Conservation (phyloP, 1,284 basidiomycete genomes). For the Kalmanozyma brasiliensis region DNA sequence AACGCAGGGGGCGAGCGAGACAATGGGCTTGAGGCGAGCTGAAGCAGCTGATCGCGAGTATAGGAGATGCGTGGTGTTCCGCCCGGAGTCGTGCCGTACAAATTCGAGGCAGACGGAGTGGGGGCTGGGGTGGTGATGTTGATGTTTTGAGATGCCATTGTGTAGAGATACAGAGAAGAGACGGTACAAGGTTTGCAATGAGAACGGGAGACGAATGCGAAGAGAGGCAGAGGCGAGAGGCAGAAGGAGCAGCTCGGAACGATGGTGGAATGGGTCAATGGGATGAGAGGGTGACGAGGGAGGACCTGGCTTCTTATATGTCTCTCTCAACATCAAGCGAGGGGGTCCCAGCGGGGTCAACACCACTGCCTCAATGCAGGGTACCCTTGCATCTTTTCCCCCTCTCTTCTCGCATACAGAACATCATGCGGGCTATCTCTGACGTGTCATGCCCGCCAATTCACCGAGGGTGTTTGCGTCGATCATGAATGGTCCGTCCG, state of each 20-base stretch:
- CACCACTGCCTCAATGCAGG: too few species aligned
- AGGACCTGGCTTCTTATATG: too few species aligned
- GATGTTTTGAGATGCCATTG: slow-evolving; percentile 24
- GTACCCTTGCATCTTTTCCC: too few species aligned
- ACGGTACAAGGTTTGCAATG: too few species aligned
- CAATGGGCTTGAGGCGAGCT: slow-evolving; percentile 46
- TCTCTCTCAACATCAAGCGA: too few species aligned
- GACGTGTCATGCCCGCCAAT: slow-evolving; percentile 2
- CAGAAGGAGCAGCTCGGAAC: too few species aligned
- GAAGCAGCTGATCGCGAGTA: slow-evolving; percentile 54
- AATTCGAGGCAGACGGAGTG: background rate
- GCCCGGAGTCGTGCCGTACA: slow-evolving; percentile 54
- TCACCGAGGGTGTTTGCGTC: too few species aligned
- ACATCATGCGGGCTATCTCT: slow-evolving; percentile 5
- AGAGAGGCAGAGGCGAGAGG: too few species aligned
- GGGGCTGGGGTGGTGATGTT: slow-evolving; percentile 10
- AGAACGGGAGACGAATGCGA: background rate
- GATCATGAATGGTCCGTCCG: too few species aligned
- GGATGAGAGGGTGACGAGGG: background rate
- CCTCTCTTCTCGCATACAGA: too few species aligned
- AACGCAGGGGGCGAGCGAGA: slow-evolving; percentile 32
- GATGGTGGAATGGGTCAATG: too few species aligned
- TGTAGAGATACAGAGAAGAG: slow-evolving; percentile 2
- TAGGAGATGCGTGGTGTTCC: slow-evolving; percentile 54
- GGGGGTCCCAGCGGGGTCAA: too few species aligned